Conservation (phyloP, 2,329 filamentous ascomycete species). For the Colletotrichum melonis region DNA sequence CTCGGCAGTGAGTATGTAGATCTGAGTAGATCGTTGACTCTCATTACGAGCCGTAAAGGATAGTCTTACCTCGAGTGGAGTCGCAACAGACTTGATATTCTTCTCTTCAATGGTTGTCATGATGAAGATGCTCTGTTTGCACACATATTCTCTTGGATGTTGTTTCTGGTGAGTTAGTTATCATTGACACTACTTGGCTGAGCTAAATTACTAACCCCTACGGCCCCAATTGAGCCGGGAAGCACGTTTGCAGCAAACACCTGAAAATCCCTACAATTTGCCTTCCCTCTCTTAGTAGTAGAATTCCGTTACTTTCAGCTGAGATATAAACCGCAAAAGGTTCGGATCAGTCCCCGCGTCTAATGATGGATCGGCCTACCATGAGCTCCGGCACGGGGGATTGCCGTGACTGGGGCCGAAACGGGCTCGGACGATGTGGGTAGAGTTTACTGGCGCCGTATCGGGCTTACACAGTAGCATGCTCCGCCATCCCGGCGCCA, state of each 20-base stretch:
- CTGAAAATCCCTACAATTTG: not conserved
- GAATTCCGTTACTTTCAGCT: not conserved
- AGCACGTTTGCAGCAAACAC: not conserved
- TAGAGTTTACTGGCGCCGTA: not conserved
- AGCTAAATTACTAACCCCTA: not conserved
- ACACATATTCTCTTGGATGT: slow-evolving; percentile 1
- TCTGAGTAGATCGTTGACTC: not conserved
- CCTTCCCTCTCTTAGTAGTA: not conserved
- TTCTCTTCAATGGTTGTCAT: slow-evolving; percentile 21
- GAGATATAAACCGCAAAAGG: not conserved
- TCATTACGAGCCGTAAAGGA: not conserved
- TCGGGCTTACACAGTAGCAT: not conserved
- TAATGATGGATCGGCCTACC: not conserved
- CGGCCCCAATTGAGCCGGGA: not conserved
- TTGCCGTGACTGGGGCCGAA: not conserved
- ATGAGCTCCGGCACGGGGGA: not conserved
- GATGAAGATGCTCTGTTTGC: not conserved
- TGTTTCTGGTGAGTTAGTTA: not conserved
- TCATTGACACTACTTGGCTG: not conserved
- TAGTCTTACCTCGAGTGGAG: slow-evolving; percentile 11
- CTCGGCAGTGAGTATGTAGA: not conserved
- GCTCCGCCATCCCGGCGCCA: not conserved
- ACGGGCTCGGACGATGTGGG: not conserved
- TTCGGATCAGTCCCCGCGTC: not conserved
- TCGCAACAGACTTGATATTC: not conserved